Percentiles rank a stretch among this genome's conserved stretches.
Conservation (phyloP, 2,329 filamentous ascomycete species). For the Bipolaris gigantea region DNA sequence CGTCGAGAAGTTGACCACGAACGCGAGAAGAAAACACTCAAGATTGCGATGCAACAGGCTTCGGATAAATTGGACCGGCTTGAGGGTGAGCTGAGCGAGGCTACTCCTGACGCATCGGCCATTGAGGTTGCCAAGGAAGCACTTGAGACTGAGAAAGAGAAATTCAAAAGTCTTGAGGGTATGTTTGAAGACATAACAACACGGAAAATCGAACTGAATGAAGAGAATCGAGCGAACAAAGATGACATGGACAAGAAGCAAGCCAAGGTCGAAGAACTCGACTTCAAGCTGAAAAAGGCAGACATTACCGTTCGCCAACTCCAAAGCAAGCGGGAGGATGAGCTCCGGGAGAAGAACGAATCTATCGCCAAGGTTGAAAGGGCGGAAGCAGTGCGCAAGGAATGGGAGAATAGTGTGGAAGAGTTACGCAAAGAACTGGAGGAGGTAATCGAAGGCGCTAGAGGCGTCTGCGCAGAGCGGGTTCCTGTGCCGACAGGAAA, state of each 20-base stretch:
- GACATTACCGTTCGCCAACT: conserved; percentile 34
- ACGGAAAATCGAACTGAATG: conserved; percentile 50
- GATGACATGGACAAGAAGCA: conserved; percentile 31
- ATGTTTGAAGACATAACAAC: conserved; percentile 54
- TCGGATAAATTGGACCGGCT: conserved; percentile 67
- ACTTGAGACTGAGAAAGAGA: conserved; percentile 60
- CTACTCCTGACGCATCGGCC: conserved; percentile 62
- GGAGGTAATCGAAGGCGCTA: conserved; percentile 27
- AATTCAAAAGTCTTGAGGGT: conserved; percentile 39
- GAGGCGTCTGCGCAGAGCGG: conserved; percentile 26
- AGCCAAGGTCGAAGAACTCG: conserved; percentile 25
- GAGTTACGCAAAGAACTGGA: conserved; percentile 27
- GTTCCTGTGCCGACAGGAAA: conserved; percentile 36
- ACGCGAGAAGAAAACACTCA: conserved; percentile 53
- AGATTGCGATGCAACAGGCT: conserved; percentile 60
- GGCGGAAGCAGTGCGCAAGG: conserved; percentile 34
- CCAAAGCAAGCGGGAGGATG: conserved; percentile 36
- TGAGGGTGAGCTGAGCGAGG: conserved; percentile 64
- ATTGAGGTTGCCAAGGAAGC: conserved; percentile 50
- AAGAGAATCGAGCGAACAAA: conserved; percentile 36
- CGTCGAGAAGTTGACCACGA: conserved; percentile 55
- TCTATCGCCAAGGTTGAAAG: conserved; percentile 42
- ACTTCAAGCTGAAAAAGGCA: conserved; percentile 33
- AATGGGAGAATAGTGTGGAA: conserved; percentile 30
- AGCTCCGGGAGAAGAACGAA: conserved; percentile 48